These are phyloP conservation scores for Thalassiosira ordinaria DNA, from an alignment of 352 stramenopile genomes.

Conservation along the genomic window DNA sequence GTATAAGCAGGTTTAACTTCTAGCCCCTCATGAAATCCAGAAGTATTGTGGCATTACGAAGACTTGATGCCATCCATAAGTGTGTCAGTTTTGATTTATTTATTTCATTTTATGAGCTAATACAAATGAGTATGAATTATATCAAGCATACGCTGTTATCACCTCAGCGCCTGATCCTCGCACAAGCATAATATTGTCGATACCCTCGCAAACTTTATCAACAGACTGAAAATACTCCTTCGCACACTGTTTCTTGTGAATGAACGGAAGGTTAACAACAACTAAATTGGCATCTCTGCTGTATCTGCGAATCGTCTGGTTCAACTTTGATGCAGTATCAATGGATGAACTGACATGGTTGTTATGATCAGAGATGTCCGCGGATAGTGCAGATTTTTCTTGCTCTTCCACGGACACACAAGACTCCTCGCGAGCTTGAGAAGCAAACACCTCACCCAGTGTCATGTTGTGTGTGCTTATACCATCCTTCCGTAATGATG, in stretches of 20 bases:
- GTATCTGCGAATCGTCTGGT: conserved; percentile 53
- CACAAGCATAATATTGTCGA: conserved; percentile 66
- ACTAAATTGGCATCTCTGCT: conserved; percentile 57
- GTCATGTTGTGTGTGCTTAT: conserved; percentile 55
- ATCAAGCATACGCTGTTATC: conserved; percentile 69
- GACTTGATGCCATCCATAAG: no score
- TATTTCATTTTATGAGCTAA: background rate
- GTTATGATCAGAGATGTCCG: background rate
- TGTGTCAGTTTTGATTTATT: no score
- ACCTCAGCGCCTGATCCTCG: conserved; percentile 69
- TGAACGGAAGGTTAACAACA: conserved; percentile 70
- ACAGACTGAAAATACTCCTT: conserved; percentile 66
- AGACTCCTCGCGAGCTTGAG: conserved; percentile 11
- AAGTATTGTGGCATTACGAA: no score
- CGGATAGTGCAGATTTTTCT: background rate
- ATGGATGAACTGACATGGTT: background rate
- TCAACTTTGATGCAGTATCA: conserved; percentile 49
- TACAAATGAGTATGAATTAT: no score
- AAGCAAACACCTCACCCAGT: conserved; percentile 48
- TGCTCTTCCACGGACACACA: background rate
- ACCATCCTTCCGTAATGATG: conserved; percentile 44
- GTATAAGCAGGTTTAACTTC: no score
- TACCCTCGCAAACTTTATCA: conserved; percentile 40
- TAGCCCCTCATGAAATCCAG: no score
- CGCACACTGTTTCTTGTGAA: conserved; percentile 38